phyloP scores from a whole-genome alignment of 352 stramenopile species.

The Globisporangium canariense region DNA sequence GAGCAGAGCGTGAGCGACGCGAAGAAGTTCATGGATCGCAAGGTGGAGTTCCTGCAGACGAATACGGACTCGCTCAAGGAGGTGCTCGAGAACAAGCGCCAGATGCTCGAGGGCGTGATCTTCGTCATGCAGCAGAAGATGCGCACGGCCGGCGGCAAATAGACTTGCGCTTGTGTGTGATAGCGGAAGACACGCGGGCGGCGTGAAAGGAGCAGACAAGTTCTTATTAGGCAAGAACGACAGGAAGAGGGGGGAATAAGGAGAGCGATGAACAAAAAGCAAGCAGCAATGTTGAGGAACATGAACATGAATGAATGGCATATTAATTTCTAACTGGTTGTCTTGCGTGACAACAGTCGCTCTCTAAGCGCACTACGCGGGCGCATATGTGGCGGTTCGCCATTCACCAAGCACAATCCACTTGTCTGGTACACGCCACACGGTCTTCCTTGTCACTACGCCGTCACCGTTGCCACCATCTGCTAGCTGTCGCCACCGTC shows the following conservation, averaged over 20 bases:
- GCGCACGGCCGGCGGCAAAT: conserved; percentile 23
- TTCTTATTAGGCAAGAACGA: conserved; percentile 13
- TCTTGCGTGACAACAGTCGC: neutral
- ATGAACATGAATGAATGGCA: neutral
- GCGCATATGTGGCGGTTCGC: too few relatives aligned
- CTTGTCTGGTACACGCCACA: neutral
- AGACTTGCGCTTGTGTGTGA: neutral
- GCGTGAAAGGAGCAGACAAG: conserved; percentile 2
- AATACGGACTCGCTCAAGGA: conserved; percentile 93
- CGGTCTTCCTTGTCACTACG: neutral
- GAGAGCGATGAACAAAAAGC: neutral
- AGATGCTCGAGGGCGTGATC: conserved; percentile 78
- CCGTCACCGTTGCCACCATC: neutral
- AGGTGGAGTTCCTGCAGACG: conserved; percentile 89
- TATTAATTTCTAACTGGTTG: neutral
- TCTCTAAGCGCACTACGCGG: too few relatives aligned
- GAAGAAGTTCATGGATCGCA: conserved; percentile 90
- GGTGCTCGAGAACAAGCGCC: conserved; percentile 75
- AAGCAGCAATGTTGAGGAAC: neutral
- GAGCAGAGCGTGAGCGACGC: conserved; percentile 90
- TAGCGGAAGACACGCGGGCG: neutral
- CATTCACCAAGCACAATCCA: too few relatives aligned
- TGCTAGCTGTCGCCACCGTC: neutral
- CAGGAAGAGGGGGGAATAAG: neutral
- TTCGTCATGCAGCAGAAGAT: conserved; percentile 87